Conservation (phyloP, 306 rosid species). For the Prinsepia uniflora region DNA sequence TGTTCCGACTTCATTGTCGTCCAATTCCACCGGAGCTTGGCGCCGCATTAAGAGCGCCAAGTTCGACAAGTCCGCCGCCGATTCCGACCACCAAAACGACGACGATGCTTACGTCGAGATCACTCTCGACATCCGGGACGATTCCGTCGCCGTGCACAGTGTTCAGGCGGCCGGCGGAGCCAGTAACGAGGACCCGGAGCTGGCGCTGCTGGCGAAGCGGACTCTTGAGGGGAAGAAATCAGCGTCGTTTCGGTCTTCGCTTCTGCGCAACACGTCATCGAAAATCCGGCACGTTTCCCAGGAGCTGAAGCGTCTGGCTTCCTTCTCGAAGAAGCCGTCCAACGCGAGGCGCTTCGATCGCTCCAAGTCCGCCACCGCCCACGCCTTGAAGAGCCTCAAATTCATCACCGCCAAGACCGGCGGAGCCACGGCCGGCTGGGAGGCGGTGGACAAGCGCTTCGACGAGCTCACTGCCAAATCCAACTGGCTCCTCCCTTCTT, state of each 20-base stretch:
- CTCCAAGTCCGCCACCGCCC: conserved; percentile 44
- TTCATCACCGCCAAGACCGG: conserved; percentile 43
- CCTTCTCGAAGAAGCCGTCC: conserved; percentile 23
- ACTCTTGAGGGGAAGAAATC: conserved; percentile 39
- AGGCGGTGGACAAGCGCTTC: conserved; percentile 41
- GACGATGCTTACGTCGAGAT: conserved; percentile 45
- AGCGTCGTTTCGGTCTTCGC: conserved; percentile 35
- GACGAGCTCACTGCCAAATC: conserved; percentile 40
- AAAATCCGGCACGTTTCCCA: conserved; percentile 48
- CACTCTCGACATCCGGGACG: conserved; percentile 54
- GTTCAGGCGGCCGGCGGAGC: conserved; percentile 38
- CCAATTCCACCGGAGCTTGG: background rate
- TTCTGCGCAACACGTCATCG: conserved; percentile 35
- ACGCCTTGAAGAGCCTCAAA: conserved; percentile 50
- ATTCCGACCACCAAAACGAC: conserved; percentile 4
- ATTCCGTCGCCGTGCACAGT: conserved; percentile 56
- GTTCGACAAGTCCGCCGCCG: conserved; percentile 9
- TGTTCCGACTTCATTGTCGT: background rate
- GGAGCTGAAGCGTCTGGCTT: conserved; percentile 49
- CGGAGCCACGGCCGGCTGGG: conserved; percentile 34
- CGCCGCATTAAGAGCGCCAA: conserved; percentile 14
- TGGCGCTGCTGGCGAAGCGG: conserved; percentile 38
- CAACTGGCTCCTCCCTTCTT: conserved; percentile 41
- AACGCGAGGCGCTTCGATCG: conserved; percentile 36
- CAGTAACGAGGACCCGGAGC: conserved; percentile 37